Base-by-base conservation (phyloP, 2,329 filamentous ascomycete species). In the Nemania sp. region DNA sequence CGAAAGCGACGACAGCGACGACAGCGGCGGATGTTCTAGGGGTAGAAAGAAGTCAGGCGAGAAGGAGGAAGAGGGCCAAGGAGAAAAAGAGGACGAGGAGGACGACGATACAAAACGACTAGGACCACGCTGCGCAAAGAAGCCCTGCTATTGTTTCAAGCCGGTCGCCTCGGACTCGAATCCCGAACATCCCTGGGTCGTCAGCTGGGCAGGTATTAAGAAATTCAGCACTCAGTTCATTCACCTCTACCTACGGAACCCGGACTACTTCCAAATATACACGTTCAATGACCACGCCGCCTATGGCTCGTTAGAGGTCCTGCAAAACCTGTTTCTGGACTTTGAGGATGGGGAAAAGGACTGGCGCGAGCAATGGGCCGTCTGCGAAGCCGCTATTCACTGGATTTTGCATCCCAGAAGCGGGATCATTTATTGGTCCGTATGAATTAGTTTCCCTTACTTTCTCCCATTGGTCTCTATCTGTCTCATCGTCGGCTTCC, bases 281-380 rank as follows among this genome's bases (percentile, higher is more conserved):
- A 75, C 75, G 2, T 80, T 73, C 66, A 81, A 80, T 53, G 76
- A 81, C 60, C 76, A 76, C 48, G 65, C 53, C 5, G 69, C 59
- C 3, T 80, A 78, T 46, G 79, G 79, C 1, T 53, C 69, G 7
- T 43, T 81, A 0, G 78, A 82, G 68, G 64, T 78, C 0, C 21
- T 80, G 4, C 72, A 81, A 65, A 82, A 81, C 53, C 59, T 74
- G 5, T 45, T 81, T 1, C 66, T 78, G 5, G 74, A 79, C 51
- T 79, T 77, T 43, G 65, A 68, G 2, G 74, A 78, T 54, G 75
- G 71, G 3, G 61, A 64, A 7, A 34, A 46, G 7, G 48, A 42
- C 3, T 75, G 73, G 75, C 73, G 71, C 49, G 74, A 77, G 59
- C 71, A 77, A 62, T 79, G 64, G 76, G 71, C 71, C 15, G 65